Base-by-base conservation (phyloP, 2,329 filamentous ascomycete species). In the Zalaria sp. region DNA sequence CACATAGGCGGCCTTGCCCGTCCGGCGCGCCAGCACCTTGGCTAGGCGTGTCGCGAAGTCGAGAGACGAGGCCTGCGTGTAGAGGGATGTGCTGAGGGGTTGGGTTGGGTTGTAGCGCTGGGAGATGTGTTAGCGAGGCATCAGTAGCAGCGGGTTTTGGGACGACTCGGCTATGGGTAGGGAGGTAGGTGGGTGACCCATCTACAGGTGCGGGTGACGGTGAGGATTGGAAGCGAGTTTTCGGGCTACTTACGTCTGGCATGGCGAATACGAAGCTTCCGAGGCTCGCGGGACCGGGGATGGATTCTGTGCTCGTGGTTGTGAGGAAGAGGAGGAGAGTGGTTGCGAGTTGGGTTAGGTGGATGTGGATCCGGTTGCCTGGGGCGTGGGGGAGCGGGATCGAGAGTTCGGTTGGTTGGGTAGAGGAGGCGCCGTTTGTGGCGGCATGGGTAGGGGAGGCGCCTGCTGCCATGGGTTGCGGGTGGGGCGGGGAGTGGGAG, bases 231-330 rank as follows among this genome's bases (percentile, higher is more conserved):
- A n/a, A n/a, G n/a, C n/a, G n/a, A n/a, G n/a, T n/a, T n/a, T n/a
- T n/a, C 5, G 25, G n/a, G 38, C 26, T 29, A 41, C 68, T 53
- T 66, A 94, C 91, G 64, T 94, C 83, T 10, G 91, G 89, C 59
- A 98, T 75, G 3, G 88, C 84, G 58, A 94, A 96, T 37, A 96
- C 84, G 56, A 96, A 89, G 39, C 86, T 94, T 3, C 91, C 89
- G 62, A 96, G 72, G 1, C 61, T 51, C 2, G 63, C 39, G 73
- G 66, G 34, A 73, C 64, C 28, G 43, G 50, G 35, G 26, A 55
- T 47, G 1, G 59, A 53, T 18, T 67, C 72, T 1, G 66, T 54
- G 2, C 66, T 63, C 5, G 71, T 71, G 0, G 70, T 75, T 1
- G 72, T 69, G 36, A 79, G 60, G 55, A 78, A 77, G 7, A 78